Base-by-base conservation (phyloP, 1,284 basidiomycete genomes). In the Porogramme epimiltina region DNA sequence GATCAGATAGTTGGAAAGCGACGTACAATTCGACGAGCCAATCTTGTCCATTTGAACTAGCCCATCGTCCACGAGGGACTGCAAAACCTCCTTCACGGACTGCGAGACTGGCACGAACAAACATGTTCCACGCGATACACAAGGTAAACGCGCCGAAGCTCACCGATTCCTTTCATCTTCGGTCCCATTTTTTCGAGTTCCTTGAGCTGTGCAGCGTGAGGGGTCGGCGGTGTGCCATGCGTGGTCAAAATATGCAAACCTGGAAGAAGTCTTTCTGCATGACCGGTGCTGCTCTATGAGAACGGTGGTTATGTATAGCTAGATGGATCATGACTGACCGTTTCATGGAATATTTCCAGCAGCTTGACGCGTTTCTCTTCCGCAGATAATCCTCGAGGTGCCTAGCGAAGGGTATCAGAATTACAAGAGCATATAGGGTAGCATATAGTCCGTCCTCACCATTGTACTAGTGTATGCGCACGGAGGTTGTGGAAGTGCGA, bases 301-400 rank as follows among this genome's bases (percentile, higher is more conserved):
- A 16, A 16, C 28, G 28, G 28, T 31, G 34, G 5, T 18, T 10
- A 9, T 10, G n/a, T n/a, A 16, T 5, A 18, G 18, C 25, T 19
- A 37, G 8, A 33, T 22, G 19, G 8, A 42, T 26, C 20, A 13
- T 10, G 41, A 40, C 80, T 60, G 62, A 90, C 93, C 11, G 87
- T 87, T 69, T 95, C 93, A 65, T 94, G 91, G 65, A 95, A 94
- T 61, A 95, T 89, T 70, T 95, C 92, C 18, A 95, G 70, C 51
- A 95, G 66, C 62, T 86, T 89, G 54, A 85, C 76, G 60, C 87
- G 85, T 66, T 92, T 92, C 66, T 92, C 90, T 66, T 92, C 90
- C 5, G 77, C 81, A 25, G 89, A 91, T 43, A 92, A 74, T 60
- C 89, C 89, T 70, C 86, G 78, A 34, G 88, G 88, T 49, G 88